Base-by-base conservation (phyloP, 768 basidiomycete species). In the Phanerochaete sordida region DNA sequence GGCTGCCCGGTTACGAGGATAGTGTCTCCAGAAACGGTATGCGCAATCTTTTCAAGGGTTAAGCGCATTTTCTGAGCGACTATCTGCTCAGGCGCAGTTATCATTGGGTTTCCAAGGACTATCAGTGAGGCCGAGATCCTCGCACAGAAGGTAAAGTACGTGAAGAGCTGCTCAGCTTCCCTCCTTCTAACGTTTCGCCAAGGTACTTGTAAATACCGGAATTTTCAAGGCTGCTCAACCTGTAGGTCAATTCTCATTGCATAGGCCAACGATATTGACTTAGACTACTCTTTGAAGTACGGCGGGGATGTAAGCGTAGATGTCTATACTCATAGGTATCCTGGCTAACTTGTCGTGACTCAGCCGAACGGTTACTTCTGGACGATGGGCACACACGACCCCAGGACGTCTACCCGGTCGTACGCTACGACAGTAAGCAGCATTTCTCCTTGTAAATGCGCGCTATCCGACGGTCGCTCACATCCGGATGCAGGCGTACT, bases 351-450 rank as follows among this genome's bases (percentile, higher is more conserved):
- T 23, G 19, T 27, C 24, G 5, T 33, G 9, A 4, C 27, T 19
- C 19, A 68, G 67, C 57, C 65, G 19, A 64, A 24, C 6, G 67
- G 67, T 9, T 46, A 33, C 6, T 66, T 28, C 45, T 58, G 52
- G 46, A 37, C 63, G 1, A 62, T 62, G 4, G 58, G 56, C 47
- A 66, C 61, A 11, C 62, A 64, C 27, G 64, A 69, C 46, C 51
- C 66, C 1, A 45, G 11, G 23, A 64, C 58, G 1, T 58, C 59
- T 16, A 65, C 64, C 6, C 62, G 68, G 27, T 56, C 65, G 2
- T 69, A 69, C 46, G 55, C 66, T 3, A 49, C 61, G 3, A 75
- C 72, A 7, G 76, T 72, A 19, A 43, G 39, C 39, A 4, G 7
- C 19, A 16, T 11, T 43, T 43, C 39, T 11, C 39, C 33, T 35